Evolutionary conservation across 176 grass and related monocot genomes (phyloP), one percentile per base, ranked within the genome.

Genomic region (Aegilops umbellulata): DNA sequence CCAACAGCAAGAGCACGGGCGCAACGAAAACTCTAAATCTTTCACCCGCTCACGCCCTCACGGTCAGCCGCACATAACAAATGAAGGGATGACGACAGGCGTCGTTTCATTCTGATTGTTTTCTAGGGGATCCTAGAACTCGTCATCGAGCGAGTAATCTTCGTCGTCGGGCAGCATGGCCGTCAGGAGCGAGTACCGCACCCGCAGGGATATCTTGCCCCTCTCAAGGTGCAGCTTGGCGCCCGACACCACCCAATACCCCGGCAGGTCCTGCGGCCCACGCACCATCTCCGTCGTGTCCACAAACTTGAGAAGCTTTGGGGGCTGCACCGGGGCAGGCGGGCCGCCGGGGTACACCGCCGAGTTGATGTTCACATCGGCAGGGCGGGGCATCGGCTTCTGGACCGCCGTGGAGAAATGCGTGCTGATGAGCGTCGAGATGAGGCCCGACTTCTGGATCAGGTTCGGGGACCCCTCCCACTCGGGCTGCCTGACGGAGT

Each of bases 221-320:
- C 90, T 94, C 90, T 96, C 94, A 22, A 98, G 82, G 74, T 95
- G 87, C 36, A 98, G 84, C 86, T 94, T 98, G 39, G 94, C 97
- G 13, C 94, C 94, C 35, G 97, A 98, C 82, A 98, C 94, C 14
- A 93, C 92, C 97, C 97, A 98, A 41, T 98, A 96, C 9, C 97
- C 97, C 0, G 97, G 97, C 55, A 82, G 85, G 19, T 98, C 94
- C 79, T 98, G 97, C 3, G 97, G 97, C 3, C 97, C 97, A 1
- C 97, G 91, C 30, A 69, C 57, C 90, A 98, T 94, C 82, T 99
- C 97, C 1, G 94, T 90, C 41, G 94, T 86, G 78, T 99, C 97
- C 13, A 99, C 81, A 70, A 92, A 99, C 67, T 91, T 99, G 32
- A 99, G 90, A 22, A 99, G 87, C 89, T 96, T 99, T 0, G 79